Conservation (phyloP, 2,329 filamentous ascomycete genomes). For the Paecilomyces sp. region DNA sequence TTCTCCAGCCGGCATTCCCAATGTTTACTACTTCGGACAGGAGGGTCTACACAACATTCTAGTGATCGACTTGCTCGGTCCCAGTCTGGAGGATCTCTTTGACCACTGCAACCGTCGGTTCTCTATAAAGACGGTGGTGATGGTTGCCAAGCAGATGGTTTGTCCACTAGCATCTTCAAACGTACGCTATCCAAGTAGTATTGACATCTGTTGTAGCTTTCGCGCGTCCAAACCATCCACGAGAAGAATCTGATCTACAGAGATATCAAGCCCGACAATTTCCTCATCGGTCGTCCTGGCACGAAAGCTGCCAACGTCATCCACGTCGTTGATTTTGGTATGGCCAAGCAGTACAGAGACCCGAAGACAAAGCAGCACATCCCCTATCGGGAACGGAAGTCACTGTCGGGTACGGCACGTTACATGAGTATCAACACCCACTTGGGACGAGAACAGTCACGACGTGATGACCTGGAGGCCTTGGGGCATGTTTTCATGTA, state of each 20-base stretch:
- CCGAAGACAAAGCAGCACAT: slow-evolving; percentile 99
- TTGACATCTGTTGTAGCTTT: slow-evolving; percentile 53
- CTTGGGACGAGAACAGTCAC: slow-evolving; percentile 89
- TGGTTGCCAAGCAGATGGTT: slow-evolving; percentile 99
- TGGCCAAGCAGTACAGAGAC: slow-evolving; percentile 99
- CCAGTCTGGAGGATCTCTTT: slow-evolving; percentile 92
- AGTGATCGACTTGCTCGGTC: slow-evolving; percentile 91
- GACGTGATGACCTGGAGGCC: slow-evolving; percentile 91
- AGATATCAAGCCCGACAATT: slow-evolving; percentile 99
- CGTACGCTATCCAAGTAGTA: not conserved
- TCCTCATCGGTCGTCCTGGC: slow-evolving; percentile 85
- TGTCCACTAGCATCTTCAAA: not conserved
- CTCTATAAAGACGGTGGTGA: slow-evolving; percentile 94
- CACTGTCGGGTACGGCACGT: slow-evolving; percentile 87
- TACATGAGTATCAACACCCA: slow-evolving; percentile 99
- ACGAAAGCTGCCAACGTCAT: slow-evolving; percentile 97
- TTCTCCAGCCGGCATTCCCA: slow-evolving; percentile 80
- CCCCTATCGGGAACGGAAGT: slow-evolving; percentile 93
- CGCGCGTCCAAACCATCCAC: slow-evolving; percentile 87
- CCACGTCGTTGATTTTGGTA: slow-evolving; percentile 97
- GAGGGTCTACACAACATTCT: slow-evolving; percentile 98
- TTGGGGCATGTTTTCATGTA: slow-evolving; percentile 65
- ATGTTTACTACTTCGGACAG: slow-evolving; percentile 99
- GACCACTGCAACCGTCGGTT: slow-evolving; percentile 95
- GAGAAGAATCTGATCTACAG: slow-evolving; percentile 99